phyloP scores from a whole-genome alignment of 805 yeast species.

The Candida pini region DNA sequence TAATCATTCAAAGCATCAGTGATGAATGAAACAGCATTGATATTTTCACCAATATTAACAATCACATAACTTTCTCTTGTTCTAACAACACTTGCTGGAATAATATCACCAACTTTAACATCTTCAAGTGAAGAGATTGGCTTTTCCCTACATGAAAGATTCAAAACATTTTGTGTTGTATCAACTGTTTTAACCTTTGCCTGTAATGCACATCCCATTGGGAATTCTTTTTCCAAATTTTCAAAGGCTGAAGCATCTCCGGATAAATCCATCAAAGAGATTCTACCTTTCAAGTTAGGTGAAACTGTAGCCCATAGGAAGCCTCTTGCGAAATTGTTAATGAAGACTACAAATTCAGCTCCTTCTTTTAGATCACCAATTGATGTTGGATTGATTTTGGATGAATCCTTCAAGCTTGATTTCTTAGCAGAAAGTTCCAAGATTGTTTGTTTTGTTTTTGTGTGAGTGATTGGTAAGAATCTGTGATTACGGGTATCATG shows the following conservation, averaged over 20 bases:
- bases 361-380: conserved; percentile 45
- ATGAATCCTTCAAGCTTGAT: conserved; percentile 26
- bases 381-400: conserved; percentile 25
- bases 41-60: conserved; percentile 61
- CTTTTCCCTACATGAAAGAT: conserved; percentile 44
- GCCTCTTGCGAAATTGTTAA: conserved; percentile 59
- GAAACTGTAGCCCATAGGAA: conserved; percentile 64
- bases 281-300: conserved; percentile 61
- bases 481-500: conserved; percentile 66
- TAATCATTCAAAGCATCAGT: conserved; percentile 77
- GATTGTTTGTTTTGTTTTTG: conserved; percentile 47
- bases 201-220: conserved; percentile 66
- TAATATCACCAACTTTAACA: conserved; percentile 44
- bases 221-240: conserved; percentile 51
- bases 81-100: conserved; percentile 60
- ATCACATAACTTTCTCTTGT: conserved; percentile 55
- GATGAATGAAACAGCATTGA: conserved; percentile 60
- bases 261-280: conserved; percentile 59
- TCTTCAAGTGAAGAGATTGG: conserved; percentile 39
- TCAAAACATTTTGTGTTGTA: conserved; percentile 43
- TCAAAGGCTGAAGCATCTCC: conserved; percentile 44
- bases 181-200: conserved; percentile 53
- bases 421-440: conserved; percentile 60
- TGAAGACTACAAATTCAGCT: conserved; percentile 48
- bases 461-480: conserved; percentile 61